These are phyloP conservation scores for Herpetomonas tarakana DNA, from an alignment of 208 protist genomes.

Conservation along the genomic window DNA sequence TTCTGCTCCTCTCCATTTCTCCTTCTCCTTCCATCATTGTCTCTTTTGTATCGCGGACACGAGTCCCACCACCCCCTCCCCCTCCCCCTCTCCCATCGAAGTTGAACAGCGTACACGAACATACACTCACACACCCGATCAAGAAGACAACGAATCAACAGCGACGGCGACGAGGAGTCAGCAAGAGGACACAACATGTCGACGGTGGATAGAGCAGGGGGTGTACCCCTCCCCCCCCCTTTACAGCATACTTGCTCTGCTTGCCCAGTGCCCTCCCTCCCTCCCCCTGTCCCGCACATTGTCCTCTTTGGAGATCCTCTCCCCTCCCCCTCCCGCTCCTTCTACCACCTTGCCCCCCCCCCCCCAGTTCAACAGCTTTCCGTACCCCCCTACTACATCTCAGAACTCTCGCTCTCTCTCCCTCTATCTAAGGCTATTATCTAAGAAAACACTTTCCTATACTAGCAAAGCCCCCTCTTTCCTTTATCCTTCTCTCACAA, in stretches of 20 bases:
- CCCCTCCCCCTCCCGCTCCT: slow-evolving; percentile 1
- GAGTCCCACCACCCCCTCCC: too few relatives aligned
- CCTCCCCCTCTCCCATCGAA: too few relatives aligned
- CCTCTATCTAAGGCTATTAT: not conserved
- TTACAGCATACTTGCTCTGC: not conserved
- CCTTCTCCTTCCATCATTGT: not conserved
- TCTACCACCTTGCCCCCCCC: not conserved
- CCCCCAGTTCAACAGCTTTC: not conserved
- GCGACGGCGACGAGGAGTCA: too few relatives aligned
- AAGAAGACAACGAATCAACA: too few relatives aligned
- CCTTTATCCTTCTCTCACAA: not conserved
- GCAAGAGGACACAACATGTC: too few relatives aligned
- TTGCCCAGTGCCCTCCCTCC: not conserved
- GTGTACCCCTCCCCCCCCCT: too few relatives aligned
- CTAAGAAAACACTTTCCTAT: not conserved
- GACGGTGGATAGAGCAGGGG: too few relatives aligned
- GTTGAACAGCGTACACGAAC: too few relatives aligned
- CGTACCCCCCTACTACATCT: too few relatives aligned
- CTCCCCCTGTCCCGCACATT: not conserved
- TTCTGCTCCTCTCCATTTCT: not conserved
- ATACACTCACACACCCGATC: too few relatives aligned
- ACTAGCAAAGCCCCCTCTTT: not conserved
- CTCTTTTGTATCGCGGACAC: too few relatives aligned
- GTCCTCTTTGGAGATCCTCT: slow-evolving; percentile 1
- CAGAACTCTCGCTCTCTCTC: slow-evolving; percentile 6